Evolutionary conservation across 345 rosid genomes (phyloP), one percentile per base, ranked within the genome.

Genomic region (Moringa oleifera): DNA sequence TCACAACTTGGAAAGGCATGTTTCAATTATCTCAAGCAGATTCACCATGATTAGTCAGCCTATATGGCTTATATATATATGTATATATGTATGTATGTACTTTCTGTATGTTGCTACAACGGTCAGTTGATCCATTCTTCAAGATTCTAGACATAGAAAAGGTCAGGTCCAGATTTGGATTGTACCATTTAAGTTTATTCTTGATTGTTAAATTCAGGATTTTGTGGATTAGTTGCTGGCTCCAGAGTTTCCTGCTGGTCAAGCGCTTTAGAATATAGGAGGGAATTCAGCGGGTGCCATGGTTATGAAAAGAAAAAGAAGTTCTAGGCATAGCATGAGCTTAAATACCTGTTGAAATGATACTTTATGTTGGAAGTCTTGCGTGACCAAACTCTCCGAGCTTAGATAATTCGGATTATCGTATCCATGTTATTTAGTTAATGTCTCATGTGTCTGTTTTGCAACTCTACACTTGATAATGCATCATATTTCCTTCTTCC

Each of bases 401-500:
- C 2, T 41, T 41, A 41, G 47, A 41, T 15, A 41, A 15, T 15
- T 41, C 12, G 12, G 47, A 41, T 41, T 11, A 9, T 41, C 47
- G 12, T 41, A 15, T 41, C 47, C 47, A 15, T 15, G 12, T 41
- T 11, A 33, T 11, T 33, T n/a, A n/a, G n/a, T n/a, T n/a, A n/a
- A n/a, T n/a, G n/a, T 33, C 37, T 4, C 37, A 33, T 33, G 37
- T 33, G 11, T 33, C 11, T 11, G 5, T 5, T 11, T 33, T 33
- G 37, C 37, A n/a, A n/a, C n/a, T n/a, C n/a, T n/a, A n/a, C n/a
- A n/a, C 36, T 51, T 11, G 20, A 23, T 64, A 33, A 31, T 61
- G 50, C 53, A 20, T 59, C 36, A 28, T 37, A 20, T 46, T 62
- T 23, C n/a, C 21, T 22, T 65, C 57, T 57, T 65, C 58, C 45